Evolutionary conservation across 129 eudicot genomes (phyloP), one percentile per base, ranked within the genome.

Genomic region (Logfia minima): DNA sequence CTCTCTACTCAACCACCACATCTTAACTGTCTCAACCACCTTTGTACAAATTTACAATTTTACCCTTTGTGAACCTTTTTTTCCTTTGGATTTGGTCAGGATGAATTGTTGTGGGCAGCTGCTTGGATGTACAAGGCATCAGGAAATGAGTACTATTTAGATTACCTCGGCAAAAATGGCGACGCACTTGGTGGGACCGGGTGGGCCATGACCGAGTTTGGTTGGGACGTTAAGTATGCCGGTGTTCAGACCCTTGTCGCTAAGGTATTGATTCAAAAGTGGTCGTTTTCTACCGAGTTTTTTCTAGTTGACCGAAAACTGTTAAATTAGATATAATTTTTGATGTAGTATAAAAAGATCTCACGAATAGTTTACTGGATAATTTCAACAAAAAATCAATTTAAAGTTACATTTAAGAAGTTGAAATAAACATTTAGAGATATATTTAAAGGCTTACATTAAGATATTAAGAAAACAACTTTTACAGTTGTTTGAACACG

Each of bases 181-280:
- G 91, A 93, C 56, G 86, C 89, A 0, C 88, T 93, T 39, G 98
- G 98, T 55, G 98, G 98, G 81, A 93, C 98, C 71, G 97, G 93
- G 24, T 93, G 98, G 98, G 88, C 88, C 79, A 90, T 93, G 92
- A 93, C 96, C 19, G 96, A 93, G 78, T 93, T 93, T 70, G 97
- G 98, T 6, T 93, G 98, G 98, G 98, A 93, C 78, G 98, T 93
- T 66, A 93, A 93, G 86, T 93, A 93, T 76, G 96, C 98, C 39
- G 98, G 97, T 67, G 98, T 90, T 32, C 98, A 93, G 71, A 88
- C 94, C 71, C 90, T 93, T 53, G 98, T 90, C 34, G 92, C 98
- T 53, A 87, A 93, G 96, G 98, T 92, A 81, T 14, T 70, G 8
- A 43, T 41, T 43, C 45, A 11, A 39, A 3, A 10, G 6, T 31